Base-by-base conservation (phyloP, 176 grass and related monocot genomes). In the Zoysia japonica region DNA sequence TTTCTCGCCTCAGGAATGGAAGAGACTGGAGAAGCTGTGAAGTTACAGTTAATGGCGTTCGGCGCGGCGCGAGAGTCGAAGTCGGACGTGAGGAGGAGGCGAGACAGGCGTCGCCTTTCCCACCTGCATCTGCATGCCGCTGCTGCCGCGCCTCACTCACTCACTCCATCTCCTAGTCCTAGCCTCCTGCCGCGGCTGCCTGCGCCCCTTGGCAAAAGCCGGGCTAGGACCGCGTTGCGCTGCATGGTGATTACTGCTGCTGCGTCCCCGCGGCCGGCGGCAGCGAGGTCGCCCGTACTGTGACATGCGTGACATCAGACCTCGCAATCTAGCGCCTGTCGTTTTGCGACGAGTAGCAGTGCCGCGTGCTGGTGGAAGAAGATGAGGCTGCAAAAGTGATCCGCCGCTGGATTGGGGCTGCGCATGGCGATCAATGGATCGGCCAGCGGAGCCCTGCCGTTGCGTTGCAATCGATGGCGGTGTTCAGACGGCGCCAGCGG, bases 291-390 rank as follows among this genome's bases (percentile, higher is more conserved):
- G 51, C 42, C 0, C 3, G 49, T 14, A 1, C 47, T 9, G 47
- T 3, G 11, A 48, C 69, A 54, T 53, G 48, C 36, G 16, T 72
- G 70, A 73, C 70, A 73, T 73, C 71, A 56, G 71, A 41, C 17
- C 17, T 17, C 36, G 50, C 50, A 73, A 73, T 73, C 37, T 19
- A 47, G 69, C 4, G 45, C 44, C 2, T 49, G 68, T 20, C 69
- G 3, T 52, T 38, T 71, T 51, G 5, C 47, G 8, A 38, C 5
- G 2, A 71, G 68, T 36, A 71, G 44, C 68, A 14, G 47, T 71
- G 20, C 3, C 28, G 28, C 61, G 20, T 9, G 28, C 28, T 28
- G 28, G 28, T 28, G 4, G 62, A 65, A 40, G 62, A 65, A 39
- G 37, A 40, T 39, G 61, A 71, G 28, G 28, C 28, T 28, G 28